Evolutionary conservation across 2,329 filamentous ascomycete genomes (phyloP), one percentile per base, ranked within the genome.

Genomic region (Colletotrichum eleusines): DNA sequence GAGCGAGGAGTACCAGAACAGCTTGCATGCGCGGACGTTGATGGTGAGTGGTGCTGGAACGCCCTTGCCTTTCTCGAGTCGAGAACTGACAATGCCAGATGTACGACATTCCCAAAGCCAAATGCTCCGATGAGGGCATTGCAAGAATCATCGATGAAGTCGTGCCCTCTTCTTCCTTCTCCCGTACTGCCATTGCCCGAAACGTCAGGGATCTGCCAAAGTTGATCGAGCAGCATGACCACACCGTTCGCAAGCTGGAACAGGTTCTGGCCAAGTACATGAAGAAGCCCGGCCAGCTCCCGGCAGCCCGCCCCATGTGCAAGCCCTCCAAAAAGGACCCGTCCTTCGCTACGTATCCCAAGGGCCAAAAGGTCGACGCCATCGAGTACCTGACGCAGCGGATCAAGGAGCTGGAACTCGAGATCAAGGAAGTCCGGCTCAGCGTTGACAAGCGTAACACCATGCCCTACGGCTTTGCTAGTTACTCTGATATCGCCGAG

Each of bases 391-490:
- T 97, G 64, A 97, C 94, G 0, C 88, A 92, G 63, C 91, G 95
- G 23, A 98, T 99, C 77, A 90, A 90, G 74, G 87, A 91, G 58
- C 86, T 99, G 44, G 95, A 98, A 79, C 80, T 90, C 14, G 89
- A 97, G 77, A 94, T 99, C 81, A 94, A 92, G 77, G 90, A 96
- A 73, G 92, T 95, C 1, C 90, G 96, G 16, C 87, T 90, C 48
- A 90, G 90, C 1, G 90, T 99, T 9, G 95, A 98, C 81, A 94
- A 91, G 79, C 90, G 95, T 60, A 94, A 95, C 78, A 92, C 95
- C 20, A 92, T 97, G 87, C 87, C 94, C 0, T 99, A 95, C 77
- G 96, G 96, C 0, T 99, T 99, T 78, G 95, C 95, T 11, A 98
- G 94, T 76, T 99, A 96, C 82, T 90, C 95, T 51, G 91, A 91